Evolutionary conservation across 1,284 basidiomycete genomes (phyloP), one percentile per base, ranked within the genome.

Genomic region (Cerioporus squamosus): DNA sequence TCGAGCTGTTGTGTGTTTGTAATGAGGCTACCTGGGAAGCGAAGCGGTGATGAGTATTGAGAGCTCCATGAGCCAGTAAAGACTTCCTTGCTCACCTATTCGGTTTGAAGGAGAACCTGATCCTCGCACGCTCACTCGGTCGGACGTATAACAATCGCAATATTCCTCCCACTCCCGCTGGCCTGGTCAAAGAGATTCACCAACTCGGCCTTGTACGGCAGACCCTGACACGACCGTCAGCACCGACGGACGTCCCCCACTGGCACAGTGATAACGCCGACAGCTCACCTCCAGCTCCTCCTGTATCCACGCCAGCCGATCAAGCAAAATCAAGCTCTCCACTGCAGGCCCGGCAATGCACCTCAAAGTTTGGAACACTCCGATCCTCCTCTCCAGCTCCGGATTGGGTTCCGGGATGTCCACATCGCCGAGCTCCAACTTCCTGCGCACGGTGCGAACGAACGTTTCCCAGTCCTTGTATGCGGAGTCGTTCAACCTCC

Each of bases 181-280:
- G 74, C 75, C 69, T 90, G 88, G 64, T 89, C 85, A 61, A 90
- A 90, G 42, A 90, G 66, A 67, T 87, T 88, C 2, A 89, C 75
- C 9, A 83, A 64, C 24, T 79, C 73, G n/a, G 81, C 77, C 10
- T 68, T 64, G 66, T 76, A 59, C 10, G 24, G 46, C 9, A 43
- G 18, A 36, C 53, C 36, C 65, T 65, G 26, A 9, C 26, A 5
- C 15, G 23, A 2, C 38, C 33, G 8, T 23, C 12, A 29, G 2
- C 18, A 39, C 9, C 18, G 2, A 20, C 1, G 36, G 24, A n/a
- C 10, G n/a, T 9, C n/a, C n/a, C n/a, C n/a, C n/a, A n/a, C n/a
- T n/a, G n/a, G n/a, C n/a, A 22, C 1, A 43, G 22, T 5, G 18
- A 51, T 2, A n/a, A 26, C 14, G 46, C 23, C 7, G 44, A 23